Conservation (phyloP, 345 rosid genomes). For the Hypericum androsaemum region DNA sequence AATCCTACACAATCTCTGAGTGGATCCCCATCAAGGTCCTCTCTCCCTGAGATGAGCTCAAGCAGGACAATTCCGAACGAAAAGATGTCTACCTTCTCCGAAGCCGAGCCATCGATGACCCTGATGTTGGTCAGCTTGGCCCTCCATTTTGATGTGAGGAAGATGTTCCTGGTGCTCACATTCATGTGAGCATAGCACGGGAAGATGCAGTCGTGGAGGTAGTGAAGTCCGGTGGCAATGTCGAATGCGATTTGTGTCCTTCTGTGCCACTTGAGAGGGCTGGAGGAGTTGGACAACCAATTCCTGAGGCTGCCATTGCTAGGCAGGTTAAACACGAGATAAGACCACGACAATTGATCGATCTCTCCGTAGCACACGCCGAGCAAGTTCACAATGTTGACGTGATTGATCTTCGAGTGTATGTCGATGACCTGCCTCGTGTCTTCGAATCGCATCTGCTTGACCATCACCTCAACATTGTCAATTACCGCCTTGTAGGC, state of each 20-base stretch:
- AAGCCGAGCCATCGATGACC: conserved; percentile 15
- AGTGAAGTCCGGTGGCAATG: conserved; percentile 35
- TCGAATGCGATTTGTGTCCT: conserved; percentile 45
- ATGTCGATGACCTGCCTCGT: conserved; percentile 31
- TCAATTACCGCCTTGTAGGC: conserved; percentile 28
- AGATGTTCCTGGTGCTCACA: conserved; percentile 33
- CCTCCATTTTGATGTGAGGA: conserved; percentile 35
- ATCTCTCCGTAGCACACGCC: conserved; percentile 41
- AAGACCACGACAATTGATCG: conserved; percentile 24
- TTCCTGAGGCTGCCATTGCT: conserved; percentile 41
- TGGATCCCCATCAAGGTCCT: conserved; percentile 16
- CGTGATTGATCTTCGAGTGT: conserved; percentile 47
- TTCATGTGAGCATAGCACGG: conserved; percentile 37
- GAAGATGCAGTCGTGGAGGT: conserved; percentile 40
- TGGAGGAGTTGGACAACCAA: conserved; percentile 20
- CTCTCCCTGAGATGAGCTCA: conserved; percentile 40
- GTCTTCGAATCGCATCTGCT: conserved; percentile 35
- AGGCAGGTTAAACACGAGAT: conserved; percentile 34
- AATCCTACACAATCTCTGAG: conserved; percentile 36
- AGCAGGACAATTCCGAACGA: conserved; percentile 45
- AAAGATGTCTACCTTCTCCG: conserved; percentile 35
- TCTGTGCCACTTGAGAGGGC: conserved; percentile 23
- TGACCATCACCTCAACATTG: conserved; percentile 34
- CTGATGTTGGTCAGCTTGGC: conserved; percentile 39
- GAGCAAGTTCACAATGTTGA: conserved; percentile 33